Base-by-base conservation (phyloP, 1,139 yeast species). In the Arxiozyma bovina region DNA sequence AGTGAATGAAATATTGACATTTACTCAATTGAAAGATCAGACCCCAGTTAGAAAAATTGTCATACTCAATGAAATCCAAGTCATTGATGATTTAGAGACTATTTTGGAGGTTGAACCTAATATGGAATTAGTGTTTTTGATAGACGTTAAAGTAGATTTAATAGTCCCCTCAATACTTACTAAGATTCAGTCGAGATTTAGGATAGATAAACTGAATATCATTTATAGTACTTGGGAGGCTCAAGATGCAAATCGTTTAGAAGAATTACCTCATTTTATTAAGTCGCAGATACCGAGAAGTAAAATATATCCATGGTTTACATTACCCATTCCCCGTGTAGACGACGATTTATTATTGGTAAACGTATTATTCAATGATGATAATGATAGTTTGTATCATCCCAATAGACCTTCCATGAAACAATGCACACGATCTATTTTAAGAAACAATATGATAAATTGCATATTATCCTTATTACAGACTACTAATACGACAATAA, bases 231-330 rank as follows among this genome's bases (percentile, higher is more conserved):
- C 65, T 2, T 64, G 67, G 68, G 50, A 55, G 30, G 53, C 60
- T 18, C 65, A 62, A 46, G 53, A 50, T 6, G 42, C 61, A 17
- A 61, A 57, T 42, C 42, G 50, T 12, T 46, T 61, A 42, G 45
- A 53, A n/a, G 52, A 59, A 6, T 44, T 63, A 15, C 57, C 63
- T 18, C 66, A 64, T 54, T 62, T 58, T 22, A 62, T 64, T 45
- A 53, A 53, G 46, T 51, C 61, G 4, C 67, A 64, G 53, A 25
- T 63, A 15, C 8, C 25, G 41, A 34, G 52, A 21, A 22, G 42
- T 12, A 51, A 53, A 11, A 47, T 45, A 1, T 44, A 82, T 20
- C 57, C 57, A 8, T 67, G 70, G 69, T 50, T 55, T 42, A 52
- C 62, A 22, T 44, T 66, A 22, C 68, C 68, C 7, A 53, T 61